Evolutionary conservation across 108 stramenopile genomes (phyloP).

Genomic region (Aurantiochytrium sp.): DNA sequence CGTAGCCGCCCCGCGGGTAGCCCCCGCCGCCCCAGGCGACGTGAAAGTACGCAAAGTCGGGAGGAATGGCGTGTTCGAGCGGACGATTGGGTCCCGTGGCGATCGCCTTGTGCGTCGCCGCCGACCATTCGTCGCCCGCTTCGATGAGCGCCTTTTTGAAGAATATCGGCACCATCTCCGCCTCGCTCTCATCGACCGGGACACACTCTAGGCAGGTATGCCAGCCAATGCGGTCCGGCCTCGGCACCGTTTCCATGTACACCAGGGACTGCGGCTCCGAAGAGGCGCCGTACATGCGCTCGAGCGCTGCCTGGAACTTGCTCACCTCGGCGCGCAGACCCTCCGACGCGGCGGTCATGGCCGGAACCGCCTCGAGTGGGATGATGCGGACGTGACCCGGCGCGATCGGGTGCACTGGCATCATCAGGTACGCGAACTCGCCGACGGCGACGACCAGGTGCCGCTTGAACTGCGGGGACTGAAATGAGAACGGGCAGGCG

Average conservation of each 20-base stretch:
- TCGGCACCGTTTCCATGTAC: neutral
- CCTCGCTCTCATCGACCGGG: neutral
- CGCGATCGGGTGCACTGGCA: neutral
- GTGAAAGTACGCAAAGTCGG: constrained; percentile 17
- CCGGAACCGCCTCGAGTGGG: neutral
- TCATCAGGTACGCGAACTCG: neutral
- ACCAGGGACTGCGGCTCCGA: neutral
- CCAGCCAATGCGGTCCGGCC: neutral
- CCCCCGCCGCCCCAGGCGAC: constrained; percentile 25
- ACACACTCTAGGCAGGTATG: constrained; percentile 19
- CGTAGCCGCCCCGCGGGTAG: neutral
- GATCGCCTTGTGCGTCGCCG: neutral
- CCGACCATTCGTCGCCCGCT: constrained; percentile 17
- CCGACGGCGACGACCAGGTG: neutral
- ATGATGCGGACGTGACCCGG: neutral
- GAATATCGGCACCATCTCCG: constrained; percentile 3
- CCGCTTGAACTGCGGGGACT: neutral
- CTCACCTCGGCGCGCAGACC: neutral
- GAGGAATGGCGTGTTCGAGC: neutral
- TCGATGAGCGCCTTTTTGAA: constrained; percentile 10
- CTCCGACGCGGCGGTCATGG: constrained; percentile 17
- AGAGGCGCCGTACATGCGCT: neutral
- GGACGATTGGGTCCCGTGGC: neutral
- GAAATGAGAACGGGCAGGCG: neutral
- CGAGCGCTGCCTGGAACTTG: neutral